phyloP scores from a whole-genome alignment of 208 protist species.

The Acanthamoeba sp. region DNA sequence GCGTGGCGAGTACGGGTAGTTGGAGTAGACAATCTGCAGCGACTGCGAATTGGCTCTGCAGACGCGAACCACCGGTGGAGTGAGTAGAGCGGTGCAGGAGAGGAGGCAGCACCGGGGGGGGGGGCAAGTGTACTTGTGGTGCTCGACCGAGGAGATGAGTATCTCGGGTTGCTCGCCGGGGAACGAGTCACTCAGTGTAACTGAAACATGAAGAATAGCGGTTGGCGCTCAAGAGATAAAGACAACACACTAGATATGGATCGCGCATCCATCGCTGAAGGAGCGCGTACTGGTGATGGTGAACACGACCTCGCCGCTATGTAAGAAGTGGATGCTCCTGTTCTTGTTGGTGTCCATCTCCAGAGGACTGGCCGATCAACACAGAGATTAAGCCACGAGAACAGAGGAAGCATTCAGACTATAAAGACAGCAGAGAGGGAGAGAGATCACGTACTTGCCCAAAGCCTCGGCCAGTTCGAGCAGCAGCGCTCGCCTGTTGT shows the following conservation, averaged over 20 bases:
- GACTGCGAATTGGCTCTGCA: constrained; percentile 9
- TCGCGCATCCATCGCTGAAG: no score
- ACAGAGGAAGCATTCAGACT: not conserved
- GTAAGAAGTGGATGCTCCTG: not conserved
- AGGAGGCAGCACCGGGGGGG: not conserved
- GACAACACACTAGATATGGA: no score
- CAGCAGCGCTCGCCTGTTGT: not conserved
- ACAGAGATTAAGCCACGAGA: not conserved
- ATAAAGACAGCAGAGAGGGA: not conserved
- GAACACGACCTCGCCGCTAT: not conserved
- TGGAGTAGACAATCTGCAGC: not conserved
- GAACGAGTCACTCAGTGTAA: not conserved
- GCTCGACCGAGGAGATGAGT: not conserved
- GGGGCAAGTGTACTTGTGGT: not conserved
- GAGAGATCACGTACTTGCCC: not conserved
- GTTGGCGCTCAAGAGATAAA: not conserved
- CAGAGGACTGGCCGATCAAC: not conserved
- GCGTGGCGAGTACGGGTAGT: constrained; percentile 33
- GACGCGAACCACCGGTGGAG: not conserved
- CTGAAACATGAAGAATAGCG: not conserved
- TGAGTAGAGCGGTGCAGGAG: not conserved
- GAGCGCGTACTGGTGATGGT: constrained; percentile 19
- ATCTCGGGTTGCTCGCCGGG: constrained; percentile 19
- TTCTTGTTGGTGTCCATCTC: constrained; percentile 29
- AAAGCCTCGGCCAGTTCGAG: not conserved